These are phyloP conservation scores for Citrus hindsii DNA, from an alignment of 345 rosid genomes.

Conservation along the genomic window DNA sequence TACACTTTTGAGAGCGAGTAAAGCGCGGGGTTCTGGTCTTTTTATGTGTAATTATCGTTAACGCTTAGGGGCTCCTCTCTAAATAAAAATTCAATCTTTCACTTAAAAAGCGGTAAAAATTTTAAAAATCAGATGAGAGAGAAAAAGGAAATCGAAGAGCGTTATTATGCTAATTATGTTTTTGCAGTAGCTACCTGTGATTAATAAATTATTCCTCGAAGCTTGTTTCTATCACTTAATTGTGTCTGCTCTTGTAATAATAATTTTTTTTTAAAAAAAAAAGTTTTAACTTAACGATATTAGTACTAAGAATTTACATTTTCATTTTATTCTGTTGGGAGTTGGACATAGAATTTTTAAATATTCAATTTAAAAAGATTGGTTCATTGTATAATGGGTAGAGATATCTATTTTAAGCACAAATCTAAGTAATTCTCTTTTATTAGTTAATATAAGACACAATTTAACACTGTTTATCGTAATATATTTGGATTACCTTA, in stretches of 20 bases:
- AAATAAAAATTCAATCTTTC: not conserved
- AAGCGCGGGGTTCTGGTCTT: constrained; percentile 2
- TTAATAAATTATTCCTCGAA: not conserved
- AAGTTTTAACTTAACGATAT: too few species aligned
- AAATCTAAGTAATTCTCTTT: too few species aligned
- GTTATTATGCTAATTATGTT: not conserved
- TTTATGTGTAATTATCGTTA: not conserved
- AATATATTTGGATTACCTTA: too few species aligned
- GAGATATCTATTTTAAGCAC: too few species aligned
- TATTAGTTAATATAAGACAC: too few species aligned
- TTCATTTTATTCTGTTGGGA: too few species aligned
- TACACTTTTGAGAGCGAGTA: constrained; percentile 2
- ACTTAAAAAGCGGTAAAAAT: constrained; percentile 11
- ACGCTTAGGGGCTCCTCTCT: not conserved
- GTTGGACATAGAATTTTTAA: too few species aligned
- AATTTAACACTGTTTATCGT: too few species aligned
- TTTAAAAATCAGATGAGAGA: not conserved
- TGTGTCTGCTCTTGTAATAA: not conserved
- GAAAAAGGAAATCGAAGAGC: not conserved
- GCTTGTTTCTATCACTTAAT: not conserved
- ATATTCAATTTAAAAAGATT: too few species aligned
- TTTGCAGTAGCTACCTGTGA: not conserved
- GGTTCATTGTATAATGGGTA: too few species aligned
- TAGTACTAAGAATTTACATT: too few species aligned
- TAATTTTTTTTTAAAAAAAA: not conserved